Percentiles rank a stretch among this genome's conserved stretches.
phyloP scores from a whole-genome alignment of 805 yeast species.

The Sugiyamaella smithiae region DNA sequence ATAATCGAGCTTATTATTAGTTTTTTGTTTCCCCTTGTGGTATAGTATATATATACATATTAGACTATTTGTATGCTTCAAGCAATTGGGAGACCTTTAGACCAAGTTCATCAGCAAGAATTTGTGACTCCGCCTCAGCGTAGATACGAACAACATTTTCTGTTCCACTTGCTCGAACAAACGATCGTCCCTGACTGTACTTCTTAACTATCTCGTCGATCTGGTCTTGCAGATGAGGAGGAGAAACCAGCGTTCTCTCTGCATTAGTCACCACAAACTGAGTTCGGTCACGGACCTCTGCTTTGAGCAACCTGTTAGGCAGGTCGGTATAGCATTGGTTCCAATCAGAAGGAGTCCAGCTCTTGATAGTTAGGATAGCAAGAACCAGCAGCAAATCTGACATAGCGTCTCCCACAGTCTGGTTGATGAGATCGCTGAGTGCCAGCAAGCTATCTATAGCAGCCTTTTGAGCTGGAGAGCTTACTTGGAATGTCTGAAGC shows the following conservation, averaged over 20 bases:
- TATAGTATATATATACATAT: too few relatives aligned
- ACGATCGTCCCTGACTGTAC: slow-evolving; percentile 68
- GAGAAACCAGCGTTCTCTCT: slow-evolving; percentile 75
- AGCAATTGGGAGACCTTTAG: slow-evolving; percentile 19
- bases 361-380: slow-evolving; percentile 54
- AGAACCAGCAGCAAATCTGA: slow-evolving; percentile 84
- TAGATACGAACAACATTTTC: slow-evolving; percentile 96
- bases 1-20: too few relatives aligned
- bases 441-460: slow-evolving; percentile 55
- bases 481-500: slow-evolving; percentile 38
- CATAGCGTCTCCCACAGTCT: slow-evolving; percentile 97
- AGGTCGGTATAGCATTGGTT: slow-evolving; percentile 72
- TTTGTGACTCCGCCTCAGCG: slow-evolving; percentile 70
- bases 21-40: too few relatives aligned
- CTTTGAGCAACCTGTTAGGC: slow-evolving; percentile 82
- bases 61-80: slow-evolving; percentile 20
- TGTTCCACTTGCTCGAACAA: slow-evolving; percentile 96
- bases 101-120: slow-evolving; percentile 47
- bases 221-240: slow-evolving; percentile 68
- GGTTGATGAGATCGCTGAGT: slow-evolving; percentile 77
- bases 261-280: slow-evolving; percentile 84
- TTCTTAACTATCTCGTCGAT: slow-evolving; percentile 64
- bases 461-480: slow-evolving; percentile 43
- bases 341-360: slow-evolving; percentile 69
- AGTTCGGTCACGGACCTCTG: slow-evolving; percentile 76